Base-by-base conservation (phyloP, 1,139 yeast species). In the Debaryomyces psychrophilus region DNA sequence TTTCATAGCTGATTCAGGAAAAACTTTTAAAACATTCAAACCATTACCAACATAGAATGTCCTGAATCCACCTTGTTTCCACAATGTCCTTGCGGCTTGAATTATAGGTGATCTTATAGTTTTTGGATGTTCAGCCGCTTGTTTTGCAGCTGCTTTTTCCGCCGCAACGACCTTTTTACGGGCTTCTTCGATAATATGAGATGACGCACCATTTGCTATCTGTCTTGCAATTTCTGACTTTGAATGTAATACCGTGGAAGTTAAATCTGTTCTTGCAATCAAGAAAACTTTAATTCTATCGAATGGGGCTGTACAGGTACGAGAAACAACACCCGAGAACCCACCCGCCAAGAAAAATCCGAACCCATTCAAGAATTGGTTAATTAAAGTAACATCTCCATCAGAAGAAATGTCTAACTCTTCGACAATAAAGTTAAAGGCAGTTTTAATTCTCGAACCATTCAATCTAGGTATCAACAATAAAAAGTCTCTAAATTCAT, bases 1-100 rank as follows among this genome's bases (percentile, higher is more conserved):
- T 63, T 93, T 93, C 82, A 93, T 93, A 3, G 99, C 97, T 37
- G 96, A 87, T 64, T 93, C 99, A 0, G 99, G 99, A 61, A 93
- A 90, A 26, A 93, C 97, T 62, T 93, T 93, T 50, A 90, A 62
- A n/a, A 88, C 92, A 63, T 93, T 93, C 33, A 93, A 73, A 0
- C 98, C 98, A 68, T 92, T 92, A 11, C 98, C 99, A 7, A 92
- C 96, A 62, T 93, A 93, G 61, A 93, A 93, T 0, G 95, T 85
- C 47, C 79, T 78, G 7, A 90, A 50, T 0, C 99, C 99, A 27
- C 97, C 97, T 66, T 88, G 95, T 57, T 80, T 81, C 80, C 95
- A 93, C 34, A 93, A 69, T 1, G 92, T 82, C 46, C 83, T 76
- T 1, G 93, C 87, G 1, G 98, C 98, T 54, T 88, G 87, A 6